Evolutionary conservation across 2,329 filamentous ascomycete genomes (phyloP), one percentile per base, ranked within the genome.

Genomic region (Colletotrichum endophyticum): DNA sequence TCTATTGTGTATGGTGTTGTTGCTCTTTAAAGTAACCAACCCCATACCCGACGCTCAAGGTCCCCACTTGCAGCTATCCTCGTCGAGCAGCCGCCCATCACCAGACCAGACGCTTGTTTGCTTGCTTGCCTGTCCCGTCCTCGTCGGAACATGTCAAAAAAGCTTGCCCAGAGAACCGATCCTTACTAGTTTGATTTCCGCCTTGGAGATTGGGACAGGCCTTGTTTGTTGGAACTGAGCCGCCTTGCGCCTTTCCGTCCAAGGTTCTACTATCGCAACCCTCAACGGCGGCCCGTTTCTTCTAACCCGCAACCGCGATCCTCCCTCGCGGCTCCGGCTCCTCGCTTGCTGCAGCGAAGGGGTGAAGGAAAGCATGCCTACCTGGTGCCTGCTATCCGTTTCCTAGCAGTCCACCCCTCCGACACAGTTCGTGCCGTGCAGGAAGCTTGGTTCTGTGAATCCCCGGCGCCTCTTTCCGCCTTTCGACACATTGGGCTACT

Each of bases 11-110:
- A 53, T 69, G 27, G 64, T 53, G 49, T 59, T 63, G 34, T 73
- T 73, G 70, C 70, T 69, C 73, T 69, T 76, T 76, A 76, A 76
- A 73, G 73, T 69, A 73, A 73, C 70, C 39, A 34, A 72, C 63
- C 70, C 73, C 73, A 64, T 73, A 76, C 22, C 73, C 73, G 68
- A 69, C 61, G 70, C 70, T 36, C 73, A 76, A 68, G 39, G 70
- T 69, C 70, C 36, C 73, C 73, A 76, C 73, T 68, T 76, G 70
- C 70, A 53, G 63, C 63, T 64, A 69, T 69, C 64, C 70, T 73
- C 73, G 63, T 73, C 64, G n/a, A 36, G 64, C 39, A 44, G 36
- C 39, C 39, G 19, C 39, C 39, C 70, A 67, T 57, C 69, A 63
- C 64, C 63, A 63, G 44, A 44, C 25, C 22, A 53, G 44, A 22